Evolutionary conservation across 306 rosid species (phyloP), one percentile per base, ranked within the genome.

Genomic region (Purshia tridentata): DNA sequence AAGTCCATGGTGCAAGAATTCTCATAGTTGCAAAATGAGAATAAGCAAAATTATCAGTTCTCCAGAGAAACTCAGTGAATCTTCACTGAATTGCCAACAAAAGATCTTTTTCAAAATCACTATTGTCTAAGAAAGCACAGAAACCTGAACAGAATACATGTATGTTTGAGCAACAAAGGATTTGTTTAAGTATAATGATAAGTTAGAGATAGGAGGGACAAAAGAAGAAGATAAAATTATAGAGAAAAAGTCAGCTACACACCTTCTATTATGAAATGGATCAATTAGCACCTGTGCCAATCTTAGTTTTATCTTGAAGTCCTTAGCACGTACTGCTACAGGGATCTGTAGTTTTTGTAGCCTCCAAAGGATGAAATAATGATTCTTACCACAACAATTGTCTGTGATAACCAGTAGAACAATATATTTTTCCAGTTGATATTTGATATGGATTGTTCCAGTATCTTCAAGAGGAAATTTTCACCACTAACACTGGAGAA

Each of bases 231-330:
- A 67, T 66, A 56, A 73, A 65, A 69, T 11, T 45, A 47, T 20
- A 63, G 20, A 6, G 53, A 65, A 20, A 74, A 49, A 40, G 64
- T 46, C 57, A 59, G 22, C 41, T 37, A 19, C 65, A 49, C 72
- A 88, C 91, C 91, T 86, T 78, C 58, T 80, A 76, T 52, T 77
- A 55, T 69, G 69, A 84, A 72, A 55, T 66, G 82, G 73, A 78
- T 47, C 77, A 75, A 63, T 80, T 15, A 73, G 69, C 75, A 49
- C 75, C 74, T 7, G 74, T 10, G 66, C 46, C 67, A 13, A 62
- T 72, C 56, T 29, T 41, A 37, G 48, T 9, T 40, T 67, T 50
- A 41, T 37, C 37, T 69, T 51, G 63, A 64, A 8, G 71, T 47
- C 48, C 69, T 46, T 71, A 53, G 63, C 9, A 6, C 8, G 76